Evolutionary conservation across 192 early-diverging fungal genomes (phyloP).

Genomic region (Umbelopsis sp.): DNA sequence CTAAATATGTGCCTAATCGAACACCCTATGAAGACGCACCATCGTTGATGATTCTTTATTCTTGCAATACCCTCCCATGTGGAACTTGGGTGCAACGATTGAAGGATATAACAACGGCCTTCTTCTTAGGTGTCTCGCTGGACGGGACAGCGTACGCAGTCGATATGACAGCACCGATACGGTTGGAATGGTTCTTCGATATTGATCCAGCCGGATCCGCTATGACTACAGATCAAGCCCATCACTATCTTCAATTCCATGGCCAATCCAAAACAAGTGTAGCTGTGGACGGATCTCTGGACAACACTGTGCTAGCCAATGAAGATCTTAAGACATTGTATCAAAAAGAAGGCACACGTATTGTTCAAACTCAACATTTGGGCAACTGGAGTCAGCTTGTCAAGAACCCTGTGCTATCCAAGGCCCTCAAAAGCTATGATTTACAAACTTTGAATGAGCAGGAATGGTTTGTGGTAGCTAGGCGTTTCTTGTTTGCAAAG

Average conservation of each 20-base stretch:
- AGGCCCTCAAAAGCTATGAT: not conserved
- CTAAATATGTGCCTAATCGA: slow-evolving; percentile 30
- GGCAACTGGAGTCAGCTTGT: not conserved
- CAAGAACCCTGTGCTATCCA: not conserved
- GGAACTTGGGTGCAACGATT: slow-evolving; percentile 23
- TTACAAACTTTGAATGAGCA: not conserved
- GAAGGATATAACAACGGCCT: slow-evolving; percentile 19
- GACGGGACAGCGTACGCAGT: slow-evolving; percentile 29
- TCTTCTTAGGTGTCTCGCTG: slow-evolving; percentile 28
- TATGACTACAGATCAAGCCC: slow-evolving; percentile 24
- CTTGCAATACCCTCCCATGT: slow-evolving; percentile 1
- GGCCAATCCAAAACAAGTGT: not conserved
- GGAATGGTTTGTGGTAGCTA: slow-evolving; percentile 35
- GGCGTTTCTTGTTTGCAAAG: slow-evolving; percentile 26
- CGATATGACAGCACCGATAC: slow-evolving; percentile 19
- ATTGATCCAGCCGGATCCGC: slow-evolving; percentile 23
- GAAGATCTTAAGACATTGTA: not conserved
- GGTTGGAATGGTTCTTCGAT: slow-evolving; percentile 32
- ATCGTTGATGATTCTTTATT: slow-evolving; percentile 24
- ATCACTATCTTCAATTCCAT: slow-evolving; percentile 21
- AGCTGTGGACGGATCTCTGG: not conserved
- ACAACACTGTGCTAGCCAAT: not conserved
- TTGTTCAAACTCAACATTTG: not conserved
- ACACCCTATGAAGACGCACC: slow-evolving; percentile 33
- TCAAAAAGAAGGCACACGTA: not conserved